Evolutionary conservation across 1,139 yeast genomes (phyloP).

Genomic region (Geotrichum siamense): DNA sequence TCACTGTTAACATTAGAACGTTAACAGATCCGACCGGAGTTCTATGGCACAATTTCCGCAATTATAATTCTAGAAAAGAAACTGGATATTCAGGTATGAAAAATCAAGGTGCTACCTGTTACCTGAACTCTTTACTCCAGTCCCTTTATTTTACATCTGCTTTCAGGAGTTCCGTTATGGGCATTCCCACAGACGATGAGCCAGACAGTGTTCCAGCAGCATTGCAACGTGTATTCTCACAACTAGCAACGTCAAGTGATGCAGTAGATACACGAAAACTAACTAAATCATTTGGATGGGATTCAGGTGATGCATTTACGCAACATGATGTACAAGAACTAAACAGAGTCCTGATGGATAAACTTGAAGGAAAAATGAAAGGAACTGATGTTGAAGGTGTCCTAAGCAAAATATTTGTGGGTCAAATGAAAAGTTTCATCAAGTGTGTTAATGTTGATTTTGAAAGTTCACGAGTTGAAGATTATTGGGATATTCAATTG

Average conservation of each 20-base stretch:
- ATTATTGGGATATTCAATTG: constrained; percentile 95
- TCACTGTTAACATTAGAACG: constrained; percentile 70
- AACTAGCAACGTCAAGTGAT: constrained; percentile 59
- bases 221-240: constrained; percentile 78
- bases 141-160: constrained; percentile 79
- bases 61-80: constrained; percentile 77
- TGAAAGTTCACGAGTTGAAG: constrained; percentile 87
- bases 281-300: constrained; percentile 96
- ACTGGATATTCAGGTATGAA: constrained; percentile 91
- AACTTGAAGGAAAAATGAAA: constrained; percentile 85
- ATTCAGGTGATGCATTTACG: constrained; percentile 87
- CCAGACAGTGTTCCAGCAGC: constrained; percentile 67
- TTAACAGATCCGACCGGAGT: constrained; percentile 90
- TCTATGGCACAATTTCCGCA: constrained; percentile 78
- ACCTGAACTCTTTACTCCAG: constrained; percentile 82
- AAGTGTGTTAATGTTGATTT: constrained; percentile 92
- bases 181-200: constrained; percentile 69
- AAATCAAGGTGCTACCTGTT: constrained; percentile 98
- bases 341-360: constrained; percentile 92
- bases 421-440: constrained; percentile 91
- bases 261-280: constrained; percentile 82
- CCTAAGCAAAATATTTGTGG: constrained; percentile 80
- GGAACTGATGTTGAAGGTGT: constrained; percentile 77
- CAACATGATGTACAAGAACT: constrained; percentile 98
- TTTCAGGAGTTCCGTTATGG: constrained; percentile 79